Evolutionary conservation across 257 asterid species (phyloP), one percentile per base, ranked within the genome.

Genomic region (Nicotiana benthamiana): DNA sequence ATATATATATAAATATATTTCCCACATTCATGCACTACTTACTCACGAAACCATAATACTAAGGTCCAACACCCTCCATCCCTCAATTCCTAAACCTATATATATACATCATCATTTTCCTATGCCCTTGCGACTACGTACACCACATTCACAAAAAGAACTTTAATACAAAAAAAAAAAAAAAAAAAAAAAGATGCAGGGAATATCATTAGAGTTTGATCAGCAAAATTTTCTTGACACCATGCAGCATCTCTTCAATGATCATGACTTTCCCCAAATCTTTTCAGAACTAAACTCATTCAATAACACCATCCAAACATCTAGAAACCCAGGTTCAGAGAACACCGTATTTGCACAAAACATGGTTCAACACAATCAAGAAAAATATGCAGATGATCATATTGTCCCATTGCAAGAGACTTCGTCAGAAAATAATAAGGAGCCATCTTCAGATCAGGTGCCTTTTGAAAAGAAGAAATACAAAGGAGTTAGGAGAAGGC

Each of bases 401-500:
- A 32, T 18, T 3, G 32, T 30, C 32, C 1, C 75, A 68, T 2
- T 40, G 22, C 32, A 68, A n/a, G 57, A 70, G 2, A n/a, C 3
- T 0, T 12, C 16, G 32, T 2, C 4, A 10, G 30, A 67, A 36
- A 67, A 67, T 0, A 20, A 0, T 36, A 36, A 36, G 56, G 32
- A 36, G 6, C 2, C 59, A 70, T 11, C 4, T 11, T 48, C 54
- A 36, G 43, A 36, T 24, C 9, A 36, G 20, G 5, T 3, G 2
- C 17, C 18, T 4, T 40, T 20, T 6, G 77, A 68, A 2, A 40
- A 2, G 32, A 76, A 54, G 6, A 51, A 59, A 36, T 76, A 76
- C 16, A 52, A 59, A 53, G 80, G 80, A 32, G 80, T 76, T 20
- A 76, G 80, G 17, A 8, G 67, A 13, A 27, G 67, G 54, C 80